These are phyloP conservation scores for Tolypocladium endophyticum DNA, from an alignment of 2,329 filamentous ascomycete species.

Conservation along the genomic window DNA sequence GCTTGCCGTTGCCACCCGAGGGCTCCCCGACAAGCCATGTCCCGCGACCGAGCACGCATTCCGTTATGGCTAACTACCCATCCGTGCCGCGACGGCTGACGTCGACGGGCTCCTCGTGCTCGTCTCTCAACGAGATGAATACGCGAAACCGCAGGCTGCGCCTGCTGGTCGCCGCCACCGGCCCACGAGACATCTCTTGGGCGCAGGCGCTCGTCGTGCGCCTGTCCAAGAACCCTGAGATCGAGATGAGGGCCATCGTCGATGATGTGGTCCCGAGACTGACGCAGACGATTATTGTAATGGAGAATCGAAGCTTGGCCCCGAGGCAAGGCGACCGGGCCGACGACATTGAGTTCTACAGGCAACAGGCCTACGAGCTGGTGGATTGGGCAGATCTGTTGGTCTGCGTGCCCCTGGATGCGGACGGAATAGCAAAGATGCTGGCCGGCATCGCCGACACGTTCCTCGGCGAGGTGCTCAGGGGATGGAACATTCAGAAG, in stretches of 20 bases:
- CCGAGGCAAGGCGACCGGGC: slow-evolving; percentile 20
- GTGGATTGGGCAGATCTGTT: slow-evolving; percentile 84
- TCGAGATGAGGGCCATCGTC: slow-evolving; percentile 51
- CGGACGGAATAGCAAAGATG: slow-evolving; percentile 80
- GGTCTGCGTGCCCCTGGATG: slow-evolving; percentile 74
- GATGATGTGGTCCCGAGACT: slow-evolving; percentile 55
- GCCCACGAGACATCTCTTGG: slow-evolving; percentile 53
- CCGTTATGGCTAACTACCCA: slow-evolving; percentile 21
- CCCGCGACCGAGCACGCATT: slow-evolving; percentile 12
- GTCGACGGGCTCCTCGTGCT: slow-evolving; percentile 19
- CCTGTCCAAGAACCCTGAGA: slow-evolving; percentile 53
- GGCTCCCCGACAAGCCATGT: slow-evolving; percentile 14
- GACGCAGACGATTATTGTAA: slow-evolving; percentile 50
- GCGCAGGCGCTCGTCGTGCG: slow-evolving; percentile 56
- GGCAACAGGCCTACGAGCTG: slow-evolving; percentile 49
- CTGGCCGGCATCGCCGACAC: slow-evolving; percentile 74
- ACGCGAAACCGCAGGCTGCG: slow-evolving; percentile 36
- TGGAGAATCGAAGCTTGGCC: slow-evolving; percentile 40
- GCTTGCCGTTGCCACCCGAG: not conserved
- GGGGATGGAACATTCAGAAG: slow-evolving; percentile 81
- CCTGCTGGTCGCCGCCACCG: slow-evolving; percentile 56
- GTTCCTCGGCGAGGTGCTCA: slow-evolving; percentile 66
- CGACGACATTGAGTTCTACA: slow-evolving; percentile 41
- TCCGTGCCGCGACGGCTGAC: slow-evolving; percentile 20
- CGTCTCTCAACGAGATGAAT: slow-evolving; percentile 25